Evolutionary conservation across 768 basidiomycete genomes (phyloP).

Genomic region (Psilocybe subaeruginosa): DNA sequence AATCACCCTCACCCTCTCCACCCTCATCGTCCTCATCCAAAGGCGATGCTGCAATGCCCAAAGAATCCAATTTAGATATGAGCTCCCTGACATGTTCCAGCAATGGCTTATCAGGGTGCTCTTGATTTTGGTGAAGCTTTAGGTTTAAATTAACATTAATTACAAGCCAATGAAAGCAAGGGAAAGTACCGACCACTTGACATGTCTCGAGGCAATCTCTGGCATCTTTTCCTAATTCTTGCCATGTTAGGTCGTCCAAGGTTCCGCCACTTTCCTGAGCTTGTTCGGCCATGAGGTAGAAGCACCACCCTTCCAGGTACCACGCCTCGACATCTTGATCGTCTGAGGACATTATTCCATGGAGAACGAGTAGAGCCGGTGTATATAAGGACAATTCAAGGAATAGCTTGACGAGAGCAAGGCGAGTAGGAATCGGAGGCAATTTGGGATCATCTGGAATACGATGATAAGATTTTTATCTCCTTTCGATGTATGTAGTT

Average conservation of each 20-base stretch:
- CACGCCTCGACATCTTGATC: slow-evolving; percentile 90
- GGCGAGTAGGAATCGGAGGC: slow-evolving; percentile 73
- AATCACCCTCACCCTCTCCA: slow-evolving; percentile 68
- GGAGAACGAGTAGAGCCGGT: slow-evolving; percentile 74
- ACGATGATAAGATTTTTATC: slow-evolving; percentile 1
- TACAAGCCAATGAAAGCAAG: background rate
- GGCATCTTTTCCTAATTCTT: slow-evolving; percentile 79
- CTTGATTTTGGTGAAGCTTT: slow-evolving; percentile 72
- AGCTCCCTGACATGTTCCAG: slow-evolving; percentile 79
- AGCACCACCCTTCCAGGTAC: slow-evolving; percentile 96
- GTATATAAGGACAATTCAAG: slow-evolving; percentile 75
- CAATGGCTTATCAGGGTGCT: slow-evolving; percentile 76
- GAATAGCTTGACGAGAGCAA: slow-evolving; percentile 79
- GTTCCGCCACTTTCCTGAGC: slow-evolving; percentile 58
- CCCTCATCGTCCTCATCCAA: slow-evolving; percentile 58
- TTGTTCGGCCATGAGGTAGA: slow-evolving; percentile 80
- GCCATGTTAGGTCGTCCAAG: slow-evolving; percentile 61
- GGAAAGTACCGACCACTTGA: slow-evolving; percentile 56
- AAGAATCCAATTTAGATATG: slow-evolving; percentile 62
- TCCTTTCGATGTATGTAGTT: background rate
- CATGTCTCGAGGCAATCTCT: slow-evolving; percentile 86
- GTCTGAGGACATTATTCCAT: slow-evolving; percentile 79
- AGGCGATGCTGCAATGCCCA: slow-evolving; percentile 67
- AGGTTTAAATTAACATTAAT: slow-evolving; percentile 5
- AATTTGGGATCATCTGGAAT: slow-evolving; percentile 62